These are phyloP conservation scores for Thelonectria rubi DNA, from an alignment of 2,329 filamentous ascomycete genomes.

Conservation along the genomic window DNA sequence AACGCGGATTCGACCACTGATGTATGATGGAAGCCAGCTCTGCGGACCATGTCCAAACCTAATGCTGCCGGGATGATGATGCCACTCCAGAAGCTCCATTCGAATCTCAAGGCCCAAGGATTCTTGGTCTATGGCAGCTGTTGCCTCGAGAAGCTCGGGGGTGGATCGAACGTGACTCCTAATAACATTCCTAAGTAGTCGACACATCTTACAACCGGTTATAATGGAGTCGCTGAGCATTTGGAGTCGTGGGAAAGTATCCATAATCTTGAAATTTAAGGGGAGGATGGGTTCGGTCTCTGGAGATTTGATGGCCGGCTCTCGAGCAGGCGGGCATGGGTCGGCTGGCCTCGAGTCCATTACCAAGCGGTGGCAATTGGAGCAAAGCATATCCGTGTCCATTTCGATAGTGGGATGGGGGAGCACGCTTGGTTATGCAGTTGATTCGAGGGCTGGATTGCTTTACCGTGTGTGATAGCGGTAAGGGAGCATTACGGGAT, in stretches of 20 bases:
- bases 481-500: too few relatives aligned
- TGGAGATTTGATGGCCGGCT: too few relatives aligned
- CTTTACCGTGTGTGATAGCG: too few relatives aligned
- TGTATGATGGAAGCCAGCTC: neutral
- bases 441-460: too few relatives aligned
- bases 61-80: neutral
- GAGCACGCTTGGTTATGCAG: too few relatives aligned
- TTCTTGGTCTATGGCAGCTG: neutral
- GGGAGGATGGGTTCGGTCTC: neutral
- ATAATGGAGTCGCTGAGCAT: neutral
- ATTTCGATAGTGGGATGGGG: too few relatives aligned
- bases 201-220: neutral
- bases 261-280: neutral
- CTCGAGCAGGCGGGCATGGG: too few relatives aligned
- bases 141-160: neutral
- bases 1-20: neutral
- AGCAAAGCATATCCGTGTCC: neutral
- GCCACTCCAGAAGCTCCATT: neutral
- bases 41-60: neutral
- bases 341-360: too few relatives aligned
- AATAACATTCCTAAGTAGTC: neutral
- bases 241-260: neutral
- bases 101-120: neutral
- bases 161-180: neutral
- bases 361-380: constrained; percentile 55